Evolutionary conservation across 2,329 filamentous ascomycete genomes (phyloP).

Genomic region (Pseudogymnoascus sp.): DNA sequence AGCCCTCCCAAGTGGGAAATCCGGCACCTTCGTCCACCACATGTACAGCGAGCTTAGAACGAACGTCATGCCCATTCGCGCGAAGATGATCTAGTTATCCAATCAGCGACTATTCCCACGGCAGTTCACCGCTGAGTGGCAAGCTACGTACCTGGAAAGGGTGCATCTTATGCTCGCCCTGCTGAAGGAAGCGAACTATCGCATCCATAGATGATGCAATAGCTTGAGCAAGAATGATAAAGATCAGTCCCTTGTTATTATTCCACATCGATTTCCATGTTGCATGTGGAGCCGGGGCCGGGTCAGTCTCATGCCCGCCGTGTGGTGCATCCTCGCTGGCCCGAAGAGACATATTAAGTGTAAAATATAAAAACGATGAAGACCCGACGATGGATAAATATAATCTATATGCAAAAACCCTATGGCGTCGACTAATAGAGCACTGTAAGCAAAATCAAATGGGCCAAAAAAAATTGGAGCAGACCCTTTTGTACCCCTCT

Average conservation of each 20-base stretch:
- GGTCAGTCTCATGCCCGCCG: background rate
- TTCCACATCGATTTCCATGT: slow-evolving; percentile 44
- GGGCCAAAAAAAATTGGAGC: background rate
- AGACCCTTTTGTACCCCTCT: slow-evolving; percentile 9
- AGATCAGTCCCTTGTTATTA: slow-evolving; percentile 63
- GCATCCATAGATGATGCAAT: slow-evolving; percentile 85
- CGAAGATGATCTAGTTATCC: slow-evolving; percentile 33
- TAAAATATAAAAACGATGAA: background rate
- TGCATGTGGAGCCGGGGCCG: background rate
- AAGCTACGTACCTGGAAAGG: slow-evolving; percentile 63
- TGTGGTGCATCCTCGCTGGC: background rate
- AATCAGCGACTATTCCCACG: background rate
- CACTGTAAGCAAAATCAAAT: background rate
- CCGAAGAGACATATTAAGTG: background rate
- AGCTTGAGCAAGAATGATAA: slow-evolving; percentile 69
- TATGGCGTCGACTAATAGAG: background rate
- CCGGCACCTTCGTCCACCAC: slow-evolving; percentile 60
- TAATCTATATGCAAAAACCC: background rate
- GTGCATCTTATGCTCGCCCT: slow-evolving; percentile 66
- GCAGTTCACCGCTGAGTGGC: background rate
- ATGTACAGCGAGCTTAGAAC: slow-evolving; percentile 53
- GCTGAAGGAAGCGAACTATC: slow-evolving; percentile 68
- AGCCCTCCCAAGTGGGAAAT: slow-evolving; percentile 64
- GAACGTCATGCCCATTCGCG: slow-evolving; percentile 27
- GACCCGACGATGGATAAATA: background rate